Base-by-base conservation (phyloP, 2,329 filamentous ascomycete species). In the Aureobasidium zeae region DNA sequence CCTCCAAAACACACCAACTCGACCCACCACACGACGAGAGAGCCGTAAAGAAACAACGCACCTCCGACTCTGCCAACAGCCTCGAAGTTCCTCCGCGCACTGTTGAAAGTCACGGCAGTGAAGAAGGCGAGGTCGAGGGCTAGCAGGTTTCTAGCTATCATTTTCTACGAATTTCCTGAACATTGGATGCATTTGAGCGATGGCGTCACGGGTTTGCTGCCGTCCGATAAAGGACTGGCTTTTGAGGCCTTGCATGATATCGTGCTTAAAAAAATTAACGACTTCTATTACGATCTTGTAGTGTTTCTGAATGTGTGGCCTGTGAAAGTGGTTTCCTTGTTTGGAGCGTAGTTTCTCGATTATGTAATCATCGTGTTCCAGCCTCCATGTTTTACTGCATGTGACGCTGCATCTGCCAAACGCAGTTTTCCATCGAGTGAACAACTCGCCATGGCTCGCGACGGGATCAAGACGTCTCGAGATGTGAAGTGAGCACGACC, bases 61-160 rank as follows among this genome's bases (percentile, higher is more conserved):
- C 31, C 4, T 36, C 36, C 10, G 22, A 29, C n/a, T 29, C 22
- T 26, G 35, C 20, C 11, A 20, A 20, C 34, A 9, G 20, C 21
- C 13, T 20, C 12, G 35, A 34, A 22, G 32, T 22, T 12, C 10
- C 45, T 28, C 41, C 28, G 28, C 36, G 39, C 24, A 46, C 31
- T 28, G 44, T 43, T 20, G 54, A 55, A 8, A 57, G 50, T 22
- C 56, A 60, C 30, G 61, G 54, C 8, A 69, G 66, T 43, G 67
- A 70, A 51, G 67, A 70, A 52, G 67, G 67, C 24, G 67, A 70
- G 49, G 52, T 70, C 44, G 66, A 68, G 54, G 67, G 66, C 45
- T 69, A 62, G 48, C 12, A 5, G 15, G 25, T n/a, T 30, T n/a
- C 8, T n/a, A n/a, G n/a, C n/a, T 13, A 19, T 13, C n/a, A 16